Conservation (phyloP, 768 basidiomycete genomes). For the Naganishia vishniacii region DNA sequence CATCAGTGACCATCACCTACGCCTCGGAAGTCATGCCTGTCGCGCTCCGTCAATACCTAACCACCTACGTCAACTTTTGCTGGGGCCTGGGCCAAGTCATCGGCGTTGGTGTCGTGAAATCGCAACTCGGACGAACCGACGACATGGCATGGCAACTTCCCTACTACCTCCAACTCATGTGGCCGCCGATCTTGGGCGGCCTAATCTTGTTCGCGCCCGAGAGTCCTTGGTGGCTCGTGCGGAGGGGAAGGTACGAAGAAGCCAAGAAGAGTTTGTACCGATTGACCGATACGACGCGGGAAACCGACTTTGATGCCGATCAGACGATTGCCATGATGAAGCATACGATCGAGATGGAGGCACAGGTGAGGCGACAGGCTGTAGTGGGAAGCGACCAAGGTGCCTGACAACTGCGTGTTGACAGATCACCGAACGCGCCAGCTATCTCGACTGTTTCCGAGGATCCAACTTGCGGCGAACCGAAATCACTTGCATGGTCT, state of each 20-base stretch:
- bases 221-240: conserved; percentile 45
- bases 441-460: conserved; percentile 40
- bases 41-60: conserved; percentile 40
- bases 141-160: conserved; percentile 36
- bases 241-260: conserved; percentile 37
- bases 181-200: conserved; percentile 37
- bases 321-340: conserved; percentile 41
- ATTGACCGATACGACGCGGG: conserved; percentile 15
- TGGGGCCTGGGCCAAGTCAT: conserved; percentile 47
- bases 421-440: conserved; percentile 27
- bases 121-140: conserved; percentile 28
- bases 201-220: conserved; percentile 37
- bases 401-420: background rate
- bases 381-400: background rate
- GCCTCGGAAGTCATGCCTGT: conserved; percentile 47
- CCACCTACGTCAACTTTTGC: conserved; percentile 45
- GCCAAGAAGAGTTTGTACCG: conserved; percentile 30
- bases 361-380: background rate
- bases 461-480: conserved; percentile 38
- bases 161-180: conserved; percentile 39
- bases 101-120: conserved; percentile 41
- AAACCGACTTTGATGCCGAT: conserved; percentile 35
- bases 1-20: conserved; percentile 36
- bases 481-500: conserved; percentile 37
- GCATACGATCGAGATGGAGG: conserved; percentile 34